A percentile compares a stretch with the other conserved stretches of the same genome.
These are phyloP conservation scores for Ogataea methanolica DNA, from an alignment of 805 yeast species.

Conservation along the genomic window DNA sequence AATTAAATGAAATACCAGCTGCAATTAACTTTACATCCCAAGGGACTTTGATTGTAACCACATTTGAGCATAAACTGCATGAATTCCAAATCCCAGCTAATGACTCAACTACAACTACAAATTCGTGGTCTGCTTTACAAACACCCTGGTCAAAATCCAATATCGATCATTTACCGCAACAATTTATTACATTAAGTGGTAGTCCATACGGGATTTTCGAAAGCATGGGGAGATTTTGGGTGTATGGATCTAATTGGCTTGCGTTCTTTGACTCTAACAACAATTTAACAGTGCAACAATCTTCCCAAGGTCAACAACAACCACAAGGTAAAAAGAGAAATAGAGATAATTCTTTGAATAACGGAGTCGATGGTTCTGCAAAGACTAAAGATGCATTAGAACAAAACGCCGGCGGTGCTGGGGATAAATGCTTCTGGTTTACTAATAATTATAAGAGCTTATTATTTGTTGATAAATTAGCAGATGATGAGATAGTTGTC, in stretches of 20 bases:
- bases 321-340: slow-evolving; percentile 27
- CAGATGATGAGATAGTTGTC: slow-evolving; percentile 54
- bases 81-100: slow-evolving; percentile 49
- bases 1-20: slow-evolving; percentile 56
- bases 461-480: slow-evolving; percentile 52
- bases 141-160: slow-evolving; percentile 80
- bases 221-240: slow-evolving; percentile 54
- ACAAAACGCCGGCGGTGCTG: slow-evolving; percentile 21
- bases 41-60: slow-evolving; percentile 53
- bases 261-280: slow-evolving; percentile 62
- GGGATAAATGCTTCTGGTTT: slow-evolving; percentile 59
- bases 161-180: slow-evolving; percentile 68
- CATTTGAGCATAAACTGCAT: slow-evolving; percentile 68
- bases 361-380: background rate
- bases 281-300: slow-evolving; percentile 35
- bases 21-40: slow-evolving; percentile 51
- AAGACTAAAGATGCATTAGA: slow-evolving; percentile 5
- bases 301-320: slow-evolving; percentile 28
- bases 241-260: slow-evolving; percentile 85
- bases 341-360: slow-evolving; percentile 25
- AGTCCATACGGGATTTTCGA: slow-evolving; percentile 69
- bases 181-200: slow-evolving; percentile 52
- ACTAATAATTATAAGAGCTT: slow-evolving; percentile 74
- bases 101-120: slow-evolving; percentile 3
- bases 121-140: slow-evolving; percentile 29